Percentiles rank a stretch among this genome's conserved stretches.
Evolutionary conservation across 1,139 yeast species (phyloP).

Genomic region (Geotrichum europaeum): DNA sequence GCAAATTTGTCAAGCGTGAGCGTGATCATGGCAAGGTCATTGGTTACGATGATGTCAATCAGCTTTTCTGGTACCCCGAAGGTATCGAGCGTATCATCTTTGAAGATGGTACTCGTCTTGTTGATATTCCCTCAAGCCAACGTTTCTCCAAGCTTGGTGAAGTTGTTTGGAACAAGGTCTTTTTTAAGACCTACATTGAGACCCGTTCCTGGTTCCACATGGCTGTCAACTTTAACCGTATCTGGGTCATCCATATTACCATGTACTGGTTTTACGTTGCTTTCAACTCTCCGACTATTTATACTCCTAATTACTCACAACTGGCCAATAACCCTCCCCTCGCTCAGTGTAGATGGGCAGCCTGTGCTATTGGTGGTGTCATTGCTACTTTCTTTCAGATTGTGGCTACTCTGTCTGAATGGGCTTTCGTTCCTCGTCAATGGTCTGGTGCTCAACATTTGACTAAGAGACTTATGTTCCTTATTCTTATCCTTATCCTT

Average conservation of each 20-base stretch:
- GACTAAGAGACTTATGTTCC: constrained; percentile 75
- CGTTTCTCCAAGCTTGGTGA: constrained; percentile 88
- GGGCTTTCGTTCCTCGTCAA: constrained; percentile 94
- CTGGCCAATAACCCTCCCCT: constrained; percentile 77
- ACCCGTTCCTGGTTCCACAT: constrained; percentile 97
- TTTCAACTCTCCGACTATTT: constrained; percentile 84
- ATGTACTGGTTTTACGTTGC: constrained; percentile 93
- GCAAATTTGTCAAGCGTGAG: constrained; percentile 95
- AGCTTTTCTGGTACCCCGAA: constrained; percentile 98
- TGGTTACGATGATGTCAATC: constrained; percentile 98
- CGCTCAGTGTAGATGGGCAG: constrained; percentile 86
- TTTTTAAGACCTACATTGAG: constrained; percentile 94
- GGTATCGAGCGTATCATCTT: constrained; percentile 90
- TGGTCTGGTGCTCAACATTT: constrained; percentile 99
- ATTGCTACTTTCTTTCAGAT: constrained; percentile 79
- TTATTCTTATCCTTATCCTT: constrained; percentile 56
- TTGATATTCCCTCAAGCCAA: constrained; percentile 84
- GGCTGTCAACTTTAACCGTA: constrained; percentile 93
- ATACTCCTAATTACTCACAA: constrained; percentile 81
- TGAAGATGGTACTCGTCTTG: constrained; percentile 85
- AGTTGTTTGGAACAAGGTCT: constrained; percentile 85
- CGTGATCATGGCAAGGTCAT: constrained; percentile 89
- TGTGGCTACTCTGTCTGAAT: constrained; percentile 82
- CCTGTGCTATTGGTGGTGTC: constrained; percentile 88
- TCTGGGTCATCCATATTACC: constrained; percentile 90